Evolutionary conservation across 768 basidiomycete genomes (phyloP).

Genomic region (Lactarius akahatsu): DNA sequence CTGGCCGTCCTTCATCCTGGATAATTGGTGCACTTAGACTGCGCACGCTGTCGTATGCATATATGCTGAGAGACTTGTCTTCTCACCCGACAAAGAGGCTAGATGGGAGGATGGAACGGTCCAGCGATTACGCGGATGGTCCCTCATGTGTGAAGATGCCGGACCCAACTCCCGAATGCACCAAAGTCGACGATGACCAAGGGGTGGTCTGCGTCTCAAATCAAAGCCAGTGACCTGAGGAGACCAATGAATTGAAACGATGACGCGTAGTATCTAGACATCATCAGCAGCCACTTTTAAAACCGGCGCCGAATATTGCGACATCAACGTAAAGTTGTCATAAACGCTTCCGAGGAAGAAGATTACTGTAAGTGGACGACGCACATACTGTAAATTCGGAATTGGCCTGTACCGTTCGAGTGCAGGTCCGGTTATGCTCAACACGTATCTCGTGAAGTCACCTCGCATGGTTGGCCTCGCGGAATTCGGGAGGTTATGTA

Average conservation of each 20-base stretch:
- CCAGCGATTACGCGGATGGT: slow-evolving; percentile 17
- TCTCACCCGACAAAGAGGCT: slow-evolving; percentile 44
- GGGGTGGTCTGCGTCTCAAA: slow-evolving; percentile 40
- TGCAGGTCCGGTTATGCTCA: not conserved
- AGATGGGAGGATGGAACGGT: slow-evolving; percentile 12
- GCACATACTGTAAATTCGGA: not conserved
- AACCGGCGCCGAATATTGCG: not conserved
- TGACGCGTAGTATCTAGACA: slow-evolving; percentile 35
- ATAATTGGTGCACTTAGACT: slow-evolving; percentile 42
- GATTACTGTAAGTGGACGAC: not conserved
- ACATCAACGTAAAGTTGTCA: not conserved
- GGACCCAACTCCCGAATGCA: slow-evolving; percentile 6
- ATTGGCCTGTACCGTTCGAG: not conserved
- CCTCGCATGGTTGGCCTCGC: slow-evolving; percentile 30
- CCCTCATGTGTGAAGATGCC: slow-evolving; percentile 18
- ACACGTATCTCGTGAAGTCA: slow-evolving; percentile 38
- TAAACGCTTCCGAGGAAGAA: not conserved
- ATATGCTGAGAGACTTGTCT: slow-evolving; percentile 38
- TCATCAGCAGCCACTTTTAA: slow-evolving; percentile 47
- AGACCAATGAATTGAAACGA: not conserved
- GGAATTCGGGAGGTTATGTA: slow-evolving; percentile 43
- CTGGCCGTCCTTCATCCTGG: slow-evolving; percentile 43
- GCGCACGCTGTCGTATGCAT: slow-evolving; percentile 42
- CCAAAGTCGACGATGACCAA: slow-evolving; percentile 40
- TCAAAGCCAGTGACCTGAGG: not conserved